Base-by-base conservation (phyloP, 176 grass and related monocot species). In the Dendrocalamus sinicus region DNA sequence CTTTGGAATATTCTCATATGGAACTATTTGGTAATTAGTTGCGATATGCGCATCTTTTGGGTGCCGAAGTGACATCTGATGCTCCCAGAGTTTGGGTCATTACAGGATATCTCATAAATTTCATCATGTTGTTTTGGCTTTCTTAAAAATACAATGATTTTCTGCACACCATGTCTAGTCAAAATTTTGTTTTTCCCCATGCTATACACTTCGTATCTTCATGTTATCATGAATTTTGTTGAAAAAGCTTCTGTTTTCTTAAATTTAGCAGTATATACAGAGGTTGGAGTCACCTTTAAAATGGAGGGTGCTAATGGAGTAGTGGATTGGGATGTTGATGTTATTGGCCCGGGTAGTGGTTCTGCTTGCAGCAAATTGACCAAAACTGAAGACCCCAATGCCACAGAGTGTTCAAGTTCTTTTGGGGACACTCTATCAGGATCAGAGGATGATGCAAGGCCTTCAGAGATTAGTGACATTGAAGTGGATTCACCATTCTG, bases 401-500 rank as follows among this genome's bases (percentile, higher is more conserved):
- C 85, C 57, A 95, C 96, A 0, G 96, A 95, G 60, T 94, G 83
- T 78, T 95, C 96, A 51, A 98, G 96, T 84, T 98, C 96, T 22
- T 98, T 98, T 48, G 96, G 91, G 70, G 91, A 95, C 79, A 95
- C 93, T 5, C 72, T 92, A 28, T 95, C 95, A 0, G 96, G 90
- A 16, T 95, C 91, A 16, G 91, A 90, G 50, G 84, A 87, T 70
- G 91, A 92, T 60, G 80, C 83, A 83, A 95, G 89, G 59, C 84
- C 69, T 55, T 89, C 69, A 8, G 90, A 98, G 77, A 81, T 91
- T 59, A 95, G 90, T 40, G 93, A 94, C 82, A 89, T 86, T 72
- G 96, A 98, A 85, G 93, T 92, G 65, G 93, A 95, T 53, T 98
- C 96, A 2, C 91, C 90, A 13, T 95, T 95, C 80, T 90, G 84